These are phyloP conservation scores for Tulasnella sp. DNA, from an alignment of 768 basidiomycete species.

Conservation along the genomic window DNA sequence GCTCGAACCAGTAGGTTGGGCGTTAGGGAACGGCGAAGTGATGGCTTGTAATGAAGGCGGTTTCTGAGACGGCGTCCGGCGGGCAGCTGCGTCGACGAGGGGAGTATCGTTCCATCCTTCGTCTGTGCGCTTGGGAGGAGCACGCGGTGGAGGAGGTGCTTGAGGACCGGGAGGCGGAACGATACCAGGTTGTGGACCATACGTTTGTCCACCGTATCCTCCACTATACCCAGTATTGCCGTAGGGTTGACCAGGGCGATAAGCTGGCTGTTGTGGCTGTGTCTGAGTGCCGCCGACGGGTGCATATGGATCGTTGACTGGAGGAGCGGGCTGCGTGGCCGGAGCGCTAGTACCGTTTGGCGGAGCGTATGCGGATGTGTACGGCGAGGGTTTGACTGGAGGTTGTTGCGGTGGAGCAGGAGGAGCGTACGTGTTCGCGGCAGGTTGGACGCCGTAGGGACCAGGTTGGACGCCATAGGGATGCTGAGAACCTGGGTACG, in stretches of 20 bases:
- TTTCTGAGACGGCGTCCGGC: slow-evolving; percentile 39
- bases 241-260: slow-evolving; percentile 36
- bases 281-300: slow-evolving; percentile 34
- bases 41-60: slow-evolving; percentile 64
- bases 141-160: slow-evolving; percentile 55
- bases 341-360: slow-evolving; percentile 27
- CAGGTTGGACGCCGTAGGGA: slow-evolving; percentile 15
- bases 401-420: slow-evolving; percentile 31
- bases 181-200: slow-evolving; percentile 33
- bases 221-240: slow-evolving; percentile 31
- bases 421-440: slow-evolving; percentile 22
- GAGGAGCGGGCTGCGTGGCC: slow-evolving; percentile 6
- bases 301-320: slow-evolving; percentile 38
- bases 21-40: slow-evolving; percentile 83
- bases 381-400: slow-evolving; percentile 28
- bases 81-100: slow-evolving; percentile 36
- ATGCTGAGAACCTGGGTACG: neutral
- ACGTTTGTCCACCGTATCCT: slow-evolving; percentile 44
- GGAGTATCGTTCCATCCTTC: slow-evolving; percentile 95
- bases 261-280: slow-evolving; percentile 17
- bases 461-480: slow-evolving; percentile 13
- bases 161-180: slow-evolving; percentile 42
- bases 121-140: slow-evolving; percentile 50
- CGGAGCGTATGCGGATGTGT: slow-evolving; percentile 21
- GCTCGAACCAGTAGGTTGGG: slow-evolving; percentile 38